Evolutionary conservation across 768 basidiomycete genomes (phyloP), one percentile per base, ranked within the genome.

Genomic region (Termitomyces sp.): DNA sequence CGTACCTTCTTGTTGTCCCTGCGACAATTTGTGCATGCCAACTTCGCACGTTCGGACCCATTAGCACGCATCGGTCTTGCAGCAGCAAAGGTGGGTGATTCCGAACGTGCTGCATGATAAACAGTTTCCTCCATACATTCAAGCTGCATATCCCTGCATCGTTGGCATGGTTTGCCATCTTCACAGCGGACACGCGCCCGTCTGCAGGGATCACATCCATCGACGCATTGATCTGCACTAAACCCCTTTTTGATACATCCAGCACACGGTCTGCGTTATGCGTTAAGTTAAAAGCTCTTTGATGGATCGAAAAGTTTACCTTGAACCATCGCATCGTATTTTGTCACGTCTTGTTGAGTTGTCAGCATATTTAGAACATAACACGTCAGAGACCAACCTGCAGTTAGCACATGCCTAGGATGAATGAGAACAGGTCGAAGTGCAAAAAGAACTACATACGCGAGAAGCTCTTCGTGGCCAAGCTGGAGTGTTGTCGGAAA

Each of bases 1-100:
- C 47, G 5, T 55, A 79, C 85, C 82, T 87, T 86, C 69, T 86
- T 86, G 66, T 87, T 87, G 64, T 85, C 85, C 61, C 79, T 79
- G 32, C 83, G 79, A 69, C 86, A 87, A 52, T 72, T 80, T 63
- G 79, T 76, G 69, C 85, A 87, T 2, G 85, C 84, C 57, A 82
- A 58, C 64, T 85, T 86, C 41, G 79, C 83, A 40, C 83, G 77
- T 60, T 85, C 84, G 64, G 66, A 59, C 38, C 71, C 70, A 60
- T 69, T 72, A 23, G 71, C 66, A 48, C 75, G 70, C 58, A 61
- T 54, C 55, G 61, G 48, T 57, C 62, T 74, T 63, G 56, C 63
- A 55, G 52, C 67, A 61, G 23, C 68, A 50, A 33, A 64, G 40
- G 28, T 55, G 18, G 62, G 68, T 64, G 50, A 69, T 56, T 65